These are phyloP conservation scores for Turritis glabra DNA, from an alignment of 345 rosid species.

Conservation along the genomic window DNA sequence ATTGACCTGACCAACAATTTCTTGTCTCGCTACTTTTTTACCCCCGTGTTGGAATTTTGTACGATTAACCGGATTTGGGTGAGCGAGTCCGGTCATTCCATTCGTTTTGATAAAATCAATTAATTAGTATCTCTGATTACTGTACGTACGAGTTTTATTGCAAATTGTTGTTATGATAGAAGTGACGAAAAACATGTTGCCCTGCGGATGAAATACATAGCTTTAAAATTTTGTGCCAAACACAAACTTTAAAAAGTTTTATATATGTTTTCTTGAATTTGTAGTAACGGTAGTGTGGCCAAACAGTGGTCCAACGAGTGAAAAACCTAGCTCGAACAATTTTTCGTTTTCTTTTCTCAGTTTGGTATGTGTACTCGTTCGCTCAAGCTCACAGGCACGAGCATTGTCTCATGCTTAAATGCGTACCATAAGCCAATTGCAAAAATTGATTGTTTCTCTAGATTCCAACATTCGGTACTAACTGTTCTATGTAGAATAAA, in stretches of 20 bases:
- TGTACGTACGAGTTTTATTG: neutral
- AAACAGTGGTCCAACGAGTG: neutral
- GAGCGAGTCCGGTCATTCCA: neutral
- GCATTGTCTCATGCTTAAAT: neutral
- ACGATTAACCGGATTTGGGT: conserved; percentile 2
- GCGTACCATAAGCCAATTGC: neutral
- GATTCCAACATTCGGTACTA: neutral
- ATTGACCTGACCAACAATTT: conserved; percentile 28
- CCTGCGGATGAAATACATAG: neutral
- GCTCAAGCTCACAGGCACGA: neutral
- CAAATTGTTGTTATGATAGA: neutral
- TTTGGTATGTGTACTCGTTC: neutral
- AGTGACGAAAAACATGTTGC: no score
- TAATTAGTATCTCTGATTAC: neutral
- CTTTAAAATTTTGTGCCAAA: no score
- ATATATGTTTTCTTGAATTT: no score
- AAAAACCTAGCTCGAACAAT: neutral
- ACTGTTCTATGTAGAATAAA: neutral
- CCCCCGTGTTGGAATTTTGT: conserved; percentile 8
- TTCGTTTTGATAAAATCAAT: neutral
- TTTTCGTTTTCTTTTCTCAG: neutral
- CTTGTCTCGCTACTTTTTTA: conserved; percentile 26
- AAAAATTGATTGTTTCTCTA: neutral
- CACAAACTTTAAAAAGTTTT: no score
- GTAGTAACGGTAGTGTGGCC: neutral